A percentile compares a stretch with the other conserved stretches of the same genome.
Evolutionary conservation across 2,329 filamentous ascomycete species (phyloP).

Genomic region (Paracoccidioides lutzii): DNA sequence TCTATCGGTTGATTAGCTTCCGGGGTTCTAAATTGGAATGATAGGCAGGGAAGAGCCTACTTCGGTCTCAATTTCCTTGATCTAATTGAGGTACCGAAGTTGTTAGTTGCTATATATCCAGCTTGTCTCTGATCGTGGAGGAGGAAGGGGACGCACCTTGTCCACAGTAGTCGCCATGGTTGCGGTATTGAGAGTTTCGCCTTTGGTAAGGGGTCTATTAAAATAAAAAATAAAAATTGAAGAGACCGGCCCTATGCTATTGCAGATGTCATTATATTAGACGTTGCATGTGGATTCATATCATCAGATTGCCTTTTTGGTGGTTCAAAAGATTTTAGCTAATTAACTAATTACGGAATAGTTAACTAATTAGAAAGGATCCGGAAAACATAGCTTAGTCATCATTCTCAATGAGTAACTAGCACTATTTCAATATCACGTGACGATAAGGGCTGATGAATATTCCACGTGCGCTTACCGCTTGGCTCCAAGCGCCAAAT

Average conservation of each 20-base stretch:
- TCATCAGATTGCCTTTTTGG: too few species aligned
- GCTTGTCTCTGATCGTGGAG: background rate
- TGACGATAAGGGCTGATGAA: too few species aligned
- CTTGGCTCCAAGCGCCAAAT: too few species aligned
- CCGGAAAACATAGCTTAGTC: constrained; percentile 3
- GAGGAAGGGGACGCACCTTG: constrained; percentile 50
- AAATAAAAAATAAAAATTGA: background rate
- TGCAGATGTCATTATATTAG: background rate
- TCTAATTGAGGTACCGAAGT: constrained; percentile 39
- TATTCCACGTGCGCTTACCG: too few species aligned
- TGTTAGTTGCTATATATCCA: constrained; percentile 21
- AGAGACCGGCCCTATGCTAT: background rate
- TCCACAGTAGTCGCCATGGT: constrained; percentile 91
- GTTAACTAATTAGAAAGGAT: too few species aligned
- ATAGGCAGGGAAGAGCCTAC: constrained; percentile 38
- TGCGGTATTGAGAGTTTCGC: constrained; percentile 1
- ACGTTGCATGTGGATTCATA: background rate
- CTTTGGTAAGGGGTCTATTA: background rate
- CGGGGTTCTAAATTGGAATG: constrained; percentile 1
- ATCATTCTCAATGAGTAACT: too few species aligned
- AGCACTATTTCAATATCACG: background rate
- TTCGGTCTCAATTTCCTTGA: constrained; percentile 94
- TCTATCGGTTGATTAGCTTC: constrained; percentile 39
- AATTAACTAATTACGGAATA: too few species aligned
- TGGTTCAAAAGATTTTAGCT: too few species aligned